phyloP scores from a whole-genome alignment of 176 grass and related monocot species.

The Phoenix dactylifera region DNA sequence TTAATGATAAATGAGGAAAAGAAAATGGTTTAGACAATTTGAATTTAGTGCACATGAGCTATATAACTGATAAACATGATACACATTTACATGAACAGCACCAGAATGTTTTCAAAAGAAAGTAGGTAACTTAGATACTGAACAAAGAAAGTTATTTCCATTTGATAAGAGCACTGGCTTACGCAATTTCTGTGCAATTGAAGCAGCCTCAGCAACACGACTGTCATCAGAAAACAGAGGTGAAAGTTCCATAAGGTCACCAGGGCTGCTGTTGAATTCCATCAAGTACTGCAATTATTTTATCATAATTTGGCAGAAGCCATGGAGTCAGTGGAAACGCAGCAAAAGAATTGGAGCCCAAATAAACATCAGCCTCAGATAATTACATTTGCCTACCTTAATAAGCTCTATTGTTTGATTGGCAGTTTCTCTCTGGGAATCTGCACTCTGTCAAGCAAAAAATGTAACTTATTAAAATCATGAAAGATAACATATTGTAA shows the following conservation, averaged over 20 bases:
- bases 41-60: too few relatives aligned
- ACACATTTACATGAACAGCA: too few relatives aligned
- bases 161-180: constrained; percentile 17
- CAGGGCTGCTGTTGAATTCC: constrained; percentile 99
- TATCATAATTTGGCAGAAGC: constrained; percentile 4
- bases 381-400: constrained; percentile 39
- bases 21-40: too few relatives aligned
- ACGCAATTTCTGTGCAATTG: constrained; percentile 99
- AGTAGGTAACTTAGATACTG: too few relatives aligned
- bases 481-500: background rate
- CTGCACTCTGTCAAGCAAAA: constrained; percentile 62
- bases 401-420: constrained; percentile 98
- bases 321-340: constrained; percentile 2
- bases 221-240: constrained; percentile 97
- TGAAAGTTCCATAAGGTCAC: constrained; percentile 99
- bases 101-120: too few relatives aligned
- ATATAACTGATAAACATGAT: too few relatives aligned
- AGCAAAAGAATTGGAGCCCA: too few relatives aligned
- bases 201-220: constrained; percentile 95
- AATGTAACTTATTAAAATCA: constrained; percentile 4
- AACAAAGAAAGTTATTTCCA: background rate
- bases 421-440: constrained; percentile 97
- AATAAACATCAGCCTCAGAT: too few relatives aligned
- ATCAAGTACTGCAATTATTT: constrained; percentile 72
- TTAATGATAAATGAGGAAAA: too few relatives aligned